These are phyloP conservation scores for Phytophthora brassicae DNA, from an alignment of 352 stramenopile species.

Conservation along the genomic window DNA sequence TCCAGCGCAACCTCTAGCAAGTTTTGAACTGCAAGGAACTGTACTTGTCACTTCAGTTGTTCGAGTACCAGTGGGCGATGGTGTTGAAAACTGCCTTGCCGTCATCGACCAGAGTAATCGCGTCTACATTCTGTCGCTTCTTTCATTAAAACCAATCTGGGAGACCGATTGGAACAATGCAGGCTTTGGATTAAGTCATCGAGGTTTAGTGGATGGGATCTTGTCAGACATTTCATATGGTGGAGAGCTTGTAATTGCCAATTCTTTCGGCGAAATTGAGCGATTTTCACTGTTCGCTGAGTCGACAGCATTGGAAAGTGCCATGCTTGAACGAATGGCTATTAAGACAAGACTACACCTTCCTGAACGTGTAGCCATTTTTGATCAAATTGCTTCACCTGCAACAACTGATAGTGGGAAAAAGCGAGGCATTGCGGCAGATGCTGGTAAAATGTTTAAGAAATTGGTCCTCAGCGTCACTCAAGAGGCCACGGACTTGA, in stretches of 20 bases:
- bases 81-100: constrained; percentile 63
- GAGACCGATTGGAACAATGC: constrained; percentile 40
- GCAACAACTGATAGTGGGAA: constrained; percentile 25
- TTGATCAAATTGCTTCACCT: constrained; percentile 32
- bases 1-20: constrained; percentile 47
- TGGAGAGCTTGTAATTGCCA: constrained; percentile 63
- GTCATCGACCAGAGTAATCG: constrained; percentile 68
- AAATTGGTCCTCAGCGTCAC: constrained; percentile 70
- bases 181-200: constrained; percentile 32
- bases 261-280: constrained; percentile 66
- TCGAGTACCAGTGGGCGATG: constrained; percentile 52
- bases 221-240: constrained; percentile 46
- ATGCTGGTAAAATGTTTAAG: constrained; percentile 68
- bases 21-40: constrained; percentile 44
- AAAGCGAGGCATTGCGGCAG: constrained; percentile 55
- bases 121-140: constrained; percentile 64
- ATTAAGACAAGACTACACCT: constrained; percentile 52
- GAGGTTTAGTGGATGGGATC: constrained; percentile 43
- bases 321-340: constrained; percentile 54
- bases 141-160: constrained; percentile 59
- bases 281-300: constrained; percentile 65
- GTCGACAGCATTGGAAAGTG: constrained; percentile 50
- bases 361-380: constrained; percentile 37
- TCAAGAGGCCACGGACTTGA: constrained; percentile 64
- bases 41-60: constrained; percentile 56